Conservation (phyloP, 2,329 filamentous ascomycete genomes). For the Botryotinia globosa region DNA sequence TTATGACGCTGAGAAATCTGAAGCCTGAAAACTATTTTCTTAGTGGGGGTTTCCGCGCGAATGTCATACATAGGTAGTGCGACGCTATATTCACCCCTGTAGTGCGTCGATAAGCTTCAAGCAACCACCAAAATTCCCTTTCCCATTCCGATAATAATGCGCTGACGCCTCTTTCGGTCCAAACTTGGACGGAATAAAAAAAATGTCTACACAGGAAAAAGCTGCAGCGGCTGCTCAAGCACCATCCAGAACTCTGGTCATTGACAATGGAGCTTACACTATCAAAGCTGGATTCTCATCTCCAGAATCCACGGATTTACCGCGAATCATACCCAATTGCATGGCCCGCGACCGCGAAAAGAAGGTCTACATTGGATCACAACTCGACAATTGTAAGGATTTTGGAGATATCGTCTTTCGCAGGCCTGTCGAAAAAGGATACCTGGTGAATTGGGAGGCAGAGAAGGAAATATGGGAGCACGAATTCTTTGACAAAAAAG, state of each 20-base stretch:
- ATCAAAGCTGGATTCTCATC: conserved; percentile 79
- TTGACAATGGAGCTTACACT: conserved; percentile 91
- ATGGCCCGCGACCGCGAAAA: conserved; percentile 79
- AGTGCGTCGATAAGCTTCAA: conserved; percentile 7
- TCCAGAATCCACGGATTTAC: conserved; percentile 47
- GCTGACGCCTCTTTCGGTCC: neutral
- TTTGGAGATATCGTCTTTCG: conserved; percentile 87
- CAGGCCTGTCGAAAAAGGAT: conserved; percentile 89
- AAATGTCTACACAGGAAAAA: conserved; percentile 41
- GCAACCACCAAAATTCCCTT: neutral
- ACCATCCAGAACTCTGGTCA: conserved; percentile 69
- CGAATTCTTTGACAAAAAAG: conserved; percentile 71
- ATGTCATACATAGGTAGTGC: neutral
- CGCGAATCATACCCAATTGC: conserved; percentile 79
- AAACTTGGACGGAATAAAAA: neutral
- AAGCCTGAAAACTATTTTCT: conserved; percentile 16
- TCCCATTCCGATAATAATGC: neutral
- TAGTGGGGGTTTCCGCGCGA: conserved; percentile 10
- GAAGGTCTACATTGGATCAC: conserved; percentile 74
- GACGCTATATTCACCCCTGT: neutral
- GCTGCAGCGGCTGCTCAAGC: conserved; percentile 50
- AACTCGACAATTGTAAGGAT: conserved; percentile 76
- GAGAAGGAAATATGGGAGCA: conserved; percentile 95
- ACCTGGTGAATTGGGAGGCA: conserved; percentile 93
- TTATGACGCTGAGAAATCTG: neutral